These are phyloP conservation scores for Boletus sp. DNA, from an alignment of 768 basidiomycete genomes.

Conservation along the genomic window DNA sequence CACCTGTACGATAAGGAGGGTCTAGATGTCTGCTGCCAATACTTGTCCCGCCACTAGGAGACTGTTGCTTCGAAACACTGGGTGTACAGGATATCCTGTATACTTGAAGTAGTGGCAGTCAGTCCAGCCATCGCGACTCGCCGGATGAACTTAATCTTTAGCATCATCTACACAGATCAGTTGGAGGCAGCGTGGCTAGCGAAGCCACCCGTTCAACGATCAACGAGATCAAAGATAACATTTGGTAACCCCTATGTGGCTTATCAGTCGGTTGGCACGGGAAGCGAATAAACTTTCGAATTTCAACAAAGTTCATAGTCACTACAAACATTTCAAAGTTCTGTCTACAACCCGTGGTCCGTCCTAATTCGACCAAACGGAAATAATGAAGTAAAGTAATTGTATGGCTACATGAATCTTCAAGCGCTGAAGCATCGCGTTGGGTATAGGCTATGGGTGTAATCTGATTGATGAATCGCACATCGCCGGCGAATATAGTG, in stretches of 20 bases:
- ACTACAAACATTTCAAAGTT: not conserved
- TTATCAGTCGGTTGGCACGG: not conserved
- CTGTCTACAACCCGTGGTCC: not conserved
- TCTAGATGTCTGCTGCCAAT: not conserved
- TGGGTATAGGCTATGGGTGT: not conserved
- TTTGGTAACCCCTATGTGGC: not conserved
- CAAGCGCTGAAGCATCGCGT: not conserved
- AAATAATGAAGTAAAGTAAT: not conserved
- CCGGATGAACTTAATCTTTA: not conserved
- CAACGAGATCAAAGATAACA: not conserved
- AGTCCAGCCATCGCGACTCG: not conserved
- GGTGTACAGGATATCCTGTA: not conserved
- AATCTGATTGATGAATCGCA: not conserved
- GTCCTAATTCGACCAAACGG: not conserved
- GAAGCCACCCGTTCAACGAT: not conserved
- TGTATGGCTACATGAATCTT: constrained; percentile 1
- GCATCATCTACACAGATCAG: not conserved
- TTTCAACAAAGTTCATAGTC: not conserved
- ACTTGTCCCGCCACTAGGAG: too few relatives aligned
- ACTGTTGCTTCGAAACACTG: not conserved
- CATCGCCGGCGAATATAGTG: not conserved
- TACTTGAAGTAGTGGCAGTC: not conserved
- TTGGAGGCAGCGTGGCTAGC: not conserved
- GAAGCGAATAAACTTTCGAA: not conserved
- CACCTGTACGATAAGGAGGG: too few relatives aligned